These are phyloP conservation scores for Penicillium robsamsonii DNA, from an alignment of 495 filamentous ascomycete genomes.

Conservation along the genomic window DNA sequence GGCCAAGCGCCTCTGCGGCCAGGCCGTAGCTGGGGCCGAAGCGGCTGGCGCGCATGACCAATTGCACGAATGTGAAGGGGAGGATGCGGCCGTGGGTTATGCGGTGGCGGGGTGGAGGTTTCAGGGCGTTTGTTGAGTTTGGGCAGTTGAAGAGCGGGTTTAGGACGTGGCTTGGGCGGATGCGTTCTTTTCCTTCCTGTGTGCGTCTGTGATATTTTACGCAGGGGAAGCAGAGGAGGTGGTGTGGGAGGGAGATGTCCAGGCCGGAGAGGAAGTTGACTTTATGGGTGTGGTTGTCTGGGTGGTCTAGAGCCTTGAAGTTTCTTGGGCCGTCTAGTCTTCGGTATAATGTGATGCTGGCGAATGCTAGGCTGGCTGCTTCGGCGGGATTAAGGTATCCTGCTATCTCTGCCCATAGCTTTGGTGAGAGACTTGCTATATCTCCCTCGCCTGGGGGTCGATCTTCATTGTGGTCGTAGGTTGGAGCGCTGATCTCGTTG, in stretches of 20 bases:
- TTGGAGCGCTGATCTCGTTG: conserved; percentile 25
- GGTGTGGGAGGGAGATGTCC: conserved; percentile 46
- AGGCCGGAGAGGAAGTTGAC: conserved; percentile 47
- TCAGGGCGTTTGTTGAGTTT: conserved; percentile 38
- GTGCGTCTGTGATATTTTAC: conserved; percentile 49
- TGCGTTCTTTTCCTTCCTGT: conserved; percentile 46
- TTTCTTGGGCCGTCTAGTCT: conserved; percentile 37
- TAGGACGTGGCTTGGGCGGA: conserved; percentile 45
- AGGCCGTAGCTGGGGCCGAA: conserved; percentile 49
- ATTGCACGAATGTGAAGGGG: conserved; percentile 55
- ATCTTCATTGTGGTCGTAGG: conserved; percentile 18
- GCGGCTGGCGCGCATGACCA: conserved; percentile 42
- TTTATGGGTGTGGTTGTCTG: conserved; percentile 39
- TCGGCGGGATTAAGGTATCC: conserved; percentile 42
- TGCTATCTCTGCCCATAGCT: conserved; percentile 45
- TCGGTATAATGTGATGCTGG: conserved; percentile 44
- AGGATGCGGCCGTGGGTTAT: conserved; percentile 52
- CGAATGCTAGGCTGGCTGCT: conserved; percentile 46
- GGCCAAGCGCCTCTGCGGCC: conserved; percentile 34
- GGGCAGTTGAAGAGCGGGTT: conserved; percentile 56
- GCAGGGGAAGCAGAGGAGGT: conserved; percentile 60
- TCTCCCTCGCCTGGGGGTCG: conserved; percentile 42
- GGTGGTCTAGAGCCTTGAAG: conserved; percentile 32
- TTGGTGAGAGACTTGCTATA: conserved; percentile 42
- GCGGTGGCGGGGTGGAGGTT: conserved; percentile 45